Conservation (phyloP, 2,329 filamentous ascomycete genomes). For the Fusarium fracticaudum region DNA sequence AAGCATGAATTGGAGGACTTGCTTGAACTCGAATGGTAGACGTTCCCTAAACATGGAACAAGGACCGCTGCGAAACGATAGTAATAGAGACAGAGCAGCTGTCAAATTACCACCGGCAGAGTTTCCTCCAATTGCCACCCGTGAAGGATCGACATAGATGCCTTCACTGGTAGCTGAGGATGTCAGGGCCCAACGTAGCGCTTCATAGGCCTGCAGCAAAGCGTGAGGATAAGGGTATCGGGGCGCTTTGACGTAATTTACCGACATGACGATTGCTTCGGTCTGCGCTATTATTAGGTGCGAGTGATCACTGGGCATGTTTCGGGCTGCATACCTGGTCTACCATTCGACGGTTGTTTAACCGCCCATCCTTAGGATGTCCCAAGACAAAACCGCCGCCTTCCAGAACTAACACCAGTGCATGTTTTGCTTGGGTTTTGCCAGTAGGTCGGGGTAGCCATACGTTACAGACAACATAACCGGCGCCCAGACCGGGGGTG, state of each 20-base stretch:
- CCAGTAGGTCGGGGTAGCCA: not conserved
- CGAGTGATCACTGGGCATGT: rapidly evolving
- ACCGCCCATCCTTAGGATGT: not conserved
- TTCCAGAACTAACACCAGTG: not conserved
- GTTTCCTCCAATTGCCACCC: not conserved
- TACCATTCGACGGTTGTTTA: not conserved
- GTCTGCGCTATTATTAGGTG: rapidly evolving
- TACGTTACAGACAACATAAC: not conserved
- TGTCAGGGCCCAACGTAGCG: rapidly evolving
- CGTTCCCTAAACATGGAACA: not conserved
- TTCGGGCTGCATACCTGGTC: rapidly evolving
- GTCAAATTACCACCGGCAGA: not conserved
- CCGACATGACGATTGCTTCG: not conserved
- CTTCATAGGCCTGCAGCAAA: not conserved
- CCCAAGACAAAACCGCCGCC: not conserved
- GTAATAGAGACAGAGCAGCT: not conserved
- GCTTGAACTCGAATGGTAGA: not conserved
- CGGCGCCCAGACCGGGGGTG: rapidly evolving
- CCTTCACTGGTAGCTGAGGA: rapidly evolving
- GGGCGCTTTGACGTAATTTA: not conserved
- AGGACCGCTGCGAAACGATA: not conserved
- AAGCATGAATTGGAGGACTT: not conserved
- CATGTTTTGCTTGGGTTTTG: rapidly evolving
- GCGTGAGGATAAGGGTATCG: not conserved
- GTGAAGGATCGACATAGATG: not conserved